Conservation (phyloP, 2,329 filamentous ascomycete genomes). For the Neonectria hederae region DNA sequence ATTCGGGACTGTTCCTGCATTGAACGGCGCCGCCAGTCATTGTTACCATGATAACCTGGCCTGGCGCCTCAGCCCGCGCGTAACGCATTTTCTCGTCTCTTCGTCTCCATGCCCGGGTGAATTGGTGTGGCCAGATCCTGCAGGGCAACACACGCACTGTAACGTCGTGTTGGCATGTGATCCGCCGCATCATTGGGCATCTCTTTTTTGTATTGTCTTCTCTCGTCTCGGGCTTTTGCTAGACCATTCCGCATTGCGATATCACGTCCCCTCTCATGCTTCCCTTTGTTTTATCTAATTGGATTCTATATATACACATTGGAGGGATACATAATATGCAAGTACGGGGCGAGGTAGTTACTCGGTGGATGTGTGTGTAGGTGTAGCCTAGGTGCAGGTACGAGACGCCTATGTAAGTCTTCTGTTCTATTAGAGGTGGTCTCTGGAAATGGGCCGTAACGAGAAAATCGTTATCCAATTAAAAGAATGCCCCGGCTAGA, state of each 20-base stretch:
- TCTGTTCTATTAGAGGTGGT: background rate
- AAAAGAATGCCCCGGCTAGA: slow-evolving; percentile 34
- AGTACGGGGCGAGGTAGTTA: background rate
- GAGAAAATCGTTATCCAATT: slow-evolving; percentile 2
- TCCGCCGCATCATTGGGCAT: background rate
- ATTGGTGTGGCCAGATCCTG: slow-evolving; percentile 13
- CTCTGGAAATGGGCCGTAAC: background rate
- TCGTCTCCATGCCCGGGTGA: background rate
- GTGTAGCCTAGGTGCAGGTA: background rate
- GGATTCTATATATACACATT: background rate
- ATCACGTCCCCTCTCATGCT: background rate
- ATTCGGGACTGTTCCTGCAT: slow-evolving; percentile 23
- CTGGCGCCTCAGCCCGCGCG: background rate
- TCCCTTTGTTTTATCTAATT: background rate
- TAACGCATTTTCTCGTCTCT: background rate
- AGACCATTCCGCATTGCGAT: background rate
- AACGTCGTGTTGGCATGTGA: slow-evolving; percentile 13
- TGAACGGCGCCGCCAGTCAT: slow-evolving; percentile 6
- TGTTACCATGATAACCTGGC: slow-evolving; percentile 1
- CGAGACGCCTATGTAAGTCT: background rate
- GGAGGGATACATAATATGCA: background rate
- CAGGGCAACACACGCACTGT: slow-evolving; percentile 9
- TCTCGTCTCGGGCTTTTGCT: background rate
- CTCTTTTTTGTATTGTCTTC: background rate
- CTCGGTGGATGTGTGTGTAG: background rate